Conservation (phyloP, 768 basidiomycete species). For the Leccinum subtestaceum region DNA sequence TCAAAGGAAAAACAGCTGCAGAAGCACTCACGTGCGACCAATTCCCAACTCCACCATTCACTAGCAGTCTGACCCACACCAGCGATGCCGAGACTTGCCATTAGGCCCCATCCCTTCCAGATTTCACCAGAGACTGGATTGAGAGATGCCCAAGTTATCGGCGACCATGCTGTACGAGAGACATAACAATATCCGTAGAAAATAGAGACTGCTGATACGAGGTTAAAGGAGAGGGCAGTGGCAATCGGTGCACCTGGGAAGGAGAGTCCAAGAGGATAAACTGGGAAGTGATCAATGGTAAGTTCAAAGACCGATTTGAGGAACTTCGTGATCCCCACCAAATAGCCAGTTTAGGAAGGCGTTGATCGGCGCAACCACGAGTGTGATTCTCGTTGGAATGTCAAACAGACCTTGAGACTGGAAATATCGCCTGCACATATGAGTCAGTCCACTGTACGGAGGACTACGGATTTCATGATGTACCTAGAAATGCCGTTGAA, state of each 20-base stretch:
- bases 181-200: constrained; percentile 61
- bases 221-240: constrained; percentile 84
- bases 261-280: constrained; percentile 66
- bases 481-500: constrained; percentile 56
- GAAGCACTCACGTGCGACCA: constrained; percentile 48
- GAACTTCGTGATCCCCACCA: constrained; percentile 42
- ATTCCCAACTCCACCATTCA: constrained; percentile 99
- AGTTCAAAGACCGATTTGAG: neutral
- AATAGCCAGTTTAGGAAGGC: constrained; percentile 78
- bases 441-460: neutral
- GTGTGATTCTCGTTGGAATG: constrained; percentile 80
- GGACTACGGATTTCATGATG: neutral
- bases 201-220: constrained; percentile 65
- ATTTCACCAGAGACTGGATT: constrained; percentile 56
- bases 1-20: neutral
- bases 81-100: constrained; percentile 76
- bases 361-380: constrained; percentile 85
- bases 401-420: constrained; percentile 86
- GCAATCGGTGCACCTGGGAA: constrained; percentile 93
- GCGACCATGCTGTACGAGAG: constrained; percentile 75
- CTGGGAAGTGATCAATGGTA: constrained; percentile 13
- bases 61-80: constrained; percentile 80
- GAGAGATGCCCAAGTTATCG: constrained; percentile 21
- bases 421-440: constrained; percentile 43
- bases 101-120: constrained; percentile 64